Evolutionary conservation across 345 rosid genomes (phyloP).

Genomic region (Conringia planisiliqua): DNA sequence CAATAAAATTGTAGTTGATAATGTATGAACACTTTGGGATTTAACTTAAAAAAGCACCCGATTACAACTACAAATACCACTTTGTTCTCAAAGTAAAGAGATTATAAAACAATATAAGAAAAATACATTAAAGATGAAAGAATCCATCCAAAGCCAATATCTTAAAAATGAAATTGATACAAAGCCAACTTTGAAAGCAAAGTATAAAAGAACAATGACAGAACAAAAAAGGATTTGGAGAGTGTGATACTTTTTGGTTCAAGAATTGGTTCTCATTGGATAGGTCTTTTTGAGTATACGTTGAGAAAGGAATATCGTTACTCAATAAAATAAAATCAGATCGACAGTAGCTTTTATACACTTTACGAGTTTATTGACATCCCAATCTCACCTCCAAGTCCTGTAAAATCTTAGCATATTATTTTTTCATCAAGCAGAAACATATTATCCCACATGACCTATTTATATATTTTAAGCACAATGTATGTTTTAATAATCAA

Average conservation of each 20-base stretch:
- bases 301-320: conserved; percentile 27
- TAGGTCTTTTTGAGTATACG: conserved; percentile 12
- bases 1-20: neutral
- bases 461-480: neutral
- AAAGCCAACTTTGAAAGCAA: conserved; percentile 31
- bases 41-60: no score
- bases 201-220: conserved; percentile 22
- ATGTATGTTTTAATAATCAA: neutral
- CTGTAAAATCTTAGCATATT: neutral
- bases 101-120: neutral
- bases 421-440: neutral
- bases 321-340: neutral
- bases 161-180: conserved; percentile 16
- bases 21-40: no score
- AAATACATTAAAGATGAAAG: neutral
- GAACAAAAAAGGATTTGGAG: neutral
- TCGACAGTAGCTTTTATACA: neutral
- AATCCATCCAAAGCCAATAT: neutral
- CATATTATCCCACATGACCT: neutral
- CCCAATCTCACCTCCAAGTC: neutral
- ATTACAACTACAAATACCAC: neutral
- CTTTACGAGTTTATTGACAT: neutral
- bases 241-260: conserved; percentile 15
- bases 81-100: neutral
- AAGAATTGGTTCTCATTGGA: neutral